Evolutionary conservation across 345 rosid species (phyloP).

Genomic region (Eucalyptus pauciflora): DNA sequence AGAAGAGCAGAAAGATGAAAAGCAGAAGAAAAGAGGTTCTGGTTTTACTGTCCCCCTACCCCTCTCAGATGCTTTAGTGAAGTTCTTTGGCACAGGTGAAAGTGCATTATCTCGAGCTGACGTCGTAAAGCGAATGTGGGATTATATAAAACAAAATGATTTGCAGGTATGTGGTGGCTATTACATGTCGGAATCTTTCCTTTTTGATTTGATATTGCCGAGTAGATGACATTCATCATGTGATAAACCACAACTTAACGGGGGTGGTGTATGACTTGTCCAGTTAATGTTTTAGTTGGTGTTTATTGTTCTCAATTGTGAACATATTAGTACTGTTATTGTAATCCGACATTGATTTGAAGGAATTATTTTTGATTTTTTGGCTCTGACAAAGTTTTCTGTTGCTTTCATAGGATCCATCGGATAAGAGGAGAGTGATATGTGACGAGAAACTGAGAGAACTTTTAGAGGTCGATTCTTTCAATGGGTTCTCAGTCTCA

Average conservation of each 20-base stretch:
- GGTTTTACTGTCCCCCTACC: slow-evolving; percentile 47
- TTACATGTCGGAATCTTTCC: background rate
- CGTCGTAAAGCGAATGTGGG: slow-evolving; percentile 52
- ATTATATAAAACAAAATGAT: slow-evolving; percentile 47
- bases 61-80: slow-evolving; percentile 45
- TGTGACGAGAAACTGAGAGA: slow-evolving; percentile 55
- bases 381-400: background rate
- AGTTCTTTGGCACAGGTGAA: slow-evolving; percentile 59
- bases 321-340: background rate
- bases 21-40: slow-evolving; percentile 36
- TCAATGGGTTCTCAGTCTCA: slow-evolving; percentile 28
- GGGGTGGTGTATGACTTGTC: background rate
- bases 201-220: background rate
- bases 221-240: background rate
- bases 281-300: background rate
- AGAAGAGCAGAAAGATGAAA: slow-evolving; percentile 30
- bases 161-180: slow-evolving; percentile 35
- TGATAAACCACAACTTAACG: background rate
- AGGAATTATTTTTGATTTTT: background rate
- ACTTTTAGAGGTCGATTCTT: slow-evolving; percentile 45
- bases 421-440: slow-evolving; percentile 35
- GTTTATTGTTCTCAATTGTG: background rate
- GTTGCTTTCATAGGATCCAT: slow-evolving; percentile 33
- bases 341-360: background rate
- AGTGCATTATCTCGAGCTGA: slow-evolving; percentile 36